Conservation (phyloP, 1,284 basidiomycete genomes). For the Kwoniella shivajii region DNA sequence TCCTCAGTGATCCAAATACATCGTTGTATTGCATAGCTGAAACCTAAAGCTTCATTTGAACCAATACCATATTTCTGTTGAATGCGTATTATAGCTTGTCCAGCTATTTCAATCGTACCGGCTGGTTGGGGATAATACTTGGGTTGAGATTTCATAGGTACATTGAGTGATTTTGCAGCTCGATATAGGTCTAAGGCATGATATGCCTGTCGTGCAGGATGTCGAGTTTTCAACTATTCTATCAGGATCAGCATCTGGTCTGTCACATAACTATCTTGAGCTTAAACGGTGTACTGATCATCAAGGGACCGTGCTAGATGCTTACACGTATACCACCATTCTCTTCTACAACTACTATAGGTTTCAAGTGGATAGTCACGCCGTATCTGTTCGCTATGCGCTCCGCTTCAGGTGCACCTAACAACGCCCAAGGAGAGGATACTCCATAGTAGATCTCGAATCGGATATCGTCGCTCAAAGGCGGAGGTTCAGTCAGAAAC, state of each 20-base stretch:
- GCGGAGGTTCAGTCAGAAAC: conserved; percentile 1
- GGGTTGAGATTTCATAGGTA: conserved; percentile 23
- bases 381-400: conserved; percentile 26
- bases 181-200: conserved; percentile 33
- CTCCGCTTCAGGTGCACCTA: conserved; percentile 27
- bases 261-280: no score
- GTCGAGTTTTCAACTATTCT: conserved; percentile 27
- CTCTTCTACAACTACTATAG: conserved; percentile 35
- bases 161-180: conserved; percentile 15
- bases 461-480: background rate
- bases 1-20: conserved; percentile 38
- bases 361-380: conserved; percentile 28
- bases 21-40: conserved; percentile 27
- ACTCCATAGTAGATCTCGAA: conserved; percentile 37
- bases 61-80: conserved; percentile 27
- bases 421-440: conserved; percentile 32
- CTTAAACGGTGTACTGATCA: no score
- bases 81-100: conserved; percentile 31
- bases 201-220: conserved; percentile 30
- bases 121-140: conserved; percentile 30
- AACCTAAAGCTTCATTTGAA: conserved; percentile 20
- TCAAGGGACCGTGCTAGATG: no score
- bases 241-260: no score
- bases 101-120: conserved; percentile 28
- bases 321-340: conserved; percentile 31